A percentile compares a stretch with the other conserved stretches of the same genome.
Conservation (phyloP, 768 basidiomycete species). For the Thelephora aurantiotincta region DNA sequence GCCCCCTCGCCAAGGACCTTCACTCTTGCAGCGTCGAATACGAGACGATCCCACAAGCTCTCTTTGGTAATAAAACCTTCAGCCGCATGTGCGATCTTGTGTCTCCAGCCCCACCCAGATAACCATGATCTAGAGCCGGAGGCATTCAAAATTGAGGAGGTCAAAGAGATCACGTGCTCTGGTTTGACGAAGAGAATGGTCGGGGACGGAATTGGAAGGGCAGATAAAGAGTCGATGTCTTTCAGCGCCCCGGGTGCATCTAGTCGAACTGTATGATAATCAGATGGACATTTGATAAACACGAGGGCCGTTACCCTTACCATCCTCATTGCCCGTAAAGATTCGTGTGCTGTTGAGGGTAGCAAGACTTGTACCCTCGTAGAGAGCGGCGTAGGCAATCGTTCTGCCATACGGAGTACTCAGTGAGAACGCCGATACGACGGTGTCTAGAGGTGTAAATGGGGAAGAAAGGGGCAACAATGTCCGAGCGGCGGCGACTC, state of each 20-base stretch:
- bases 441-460: conserved; percentile 57
- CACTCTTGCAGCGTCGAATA: conserved; percentile 56
- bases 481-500: conserved; percentile 66
- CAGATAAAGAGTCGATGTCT: conserved; percentile 33
- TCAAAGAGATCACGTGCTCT: conserved; percentile 41
- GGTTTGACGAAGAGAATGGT: conserved; percentile 69
- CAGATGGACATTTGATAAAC: not conserved
- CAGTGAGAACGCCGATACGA: conserved; percentile 63
- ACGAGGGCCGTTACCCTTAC: conserved; percentile 16
- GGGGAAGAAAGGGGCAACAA: conserved; percentile 62
- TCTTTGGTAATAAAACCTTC: conserved; percentile 71
- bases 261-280: not conserved
- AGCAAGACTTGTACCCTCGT: conserved; percentile 60
- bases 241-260: conserved; percentile 19
- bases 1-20: conserved; percentile 46
- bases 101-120: conserved; percentile 57
- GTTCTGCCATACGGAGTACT: conserved; percentile 69
- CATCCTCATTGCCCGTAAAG: conserved; percentile 26
- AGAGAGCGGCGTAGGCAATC: conserved; percentile 66
- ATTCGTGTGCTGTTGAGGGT: conserved; percentile 44
- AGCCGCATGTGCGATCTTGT: conserved; percentile 52
- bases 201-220: conserved; percentile 53
- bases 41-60: conserved; percentile 72
- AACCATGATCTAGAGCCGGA: conserved; percentile 30
- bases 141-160: conserved; percentile 39